A percentile compares a stretch with the other conserved stretches of the same genome.
These are phyloP conservation scores for Alternaria brassicicola DNA, from an alignment of 2,329 filamentous ascomycete genomes.

Conservation along the genomic window DNA sequence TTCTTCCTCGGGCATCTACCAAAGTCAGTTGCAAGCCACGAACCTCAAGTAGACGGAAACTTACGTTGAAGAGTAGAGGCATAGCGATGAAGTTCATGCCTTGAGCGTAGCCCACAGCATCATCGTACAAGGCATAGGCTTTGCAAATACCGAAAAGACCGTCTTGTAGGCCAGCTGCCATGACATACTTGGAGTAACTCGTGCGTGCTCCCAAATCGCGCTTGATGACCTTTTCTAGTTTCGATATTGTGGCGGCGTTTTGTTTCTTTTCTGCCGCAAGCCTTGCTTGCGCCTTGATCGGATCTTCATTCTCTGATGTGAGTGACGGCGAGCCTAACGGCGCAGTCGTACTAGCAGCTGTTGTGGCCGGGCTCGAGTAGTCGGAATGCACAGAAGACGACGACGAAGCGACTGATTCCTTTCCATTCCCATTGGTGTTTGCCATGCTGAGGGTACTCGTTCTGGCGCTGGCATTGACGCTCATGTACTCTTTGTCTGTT, in stretches of 20 bases:
- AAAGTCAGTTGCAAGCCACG: constrained; percentile 69
- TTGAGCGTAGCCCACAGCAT: constrained; percentile 93
- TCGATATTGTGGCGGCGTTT: constrained; percentile 73
- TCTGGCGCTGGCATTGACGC: constrained; percentile 26
- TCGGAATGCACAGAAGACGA: constrained; percentile 85
- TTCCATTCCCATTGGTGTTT: constrained; percentile 58
- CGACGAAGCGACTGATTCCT: constrained; percentile 74
- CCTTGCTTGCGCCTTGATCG: constrained; percentile 68
- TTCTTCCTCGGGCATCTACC: constrained; percentile 91
- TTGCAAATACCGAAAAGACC: constrained; percentile 95
- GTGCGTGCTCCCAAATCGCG: constrained; percentile 90
- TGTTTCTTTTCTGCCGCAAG: constrained; percentile 73
- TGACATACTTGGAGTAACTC: constrained; percentile 95
- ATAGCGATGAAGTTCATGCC: constrained; percentile 99
- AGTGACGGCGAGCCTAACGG: constrained; percentile 57
- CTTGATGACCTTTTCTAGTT: constrained; percentile 89
- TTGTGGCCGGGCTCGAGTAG: constrained; percentile 66
- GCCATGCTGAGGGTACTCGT: constrained; percentile 55
- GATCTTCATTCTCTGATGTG: constrained; percentile 65
- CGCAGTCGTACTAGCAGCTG: constrained; percentile 51
- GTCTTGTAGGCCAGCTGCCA: constrained; percentile 88
- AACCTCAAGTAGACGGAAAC: constrained; percentile 33
- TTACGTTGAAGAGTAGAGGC: constrained; percentile 91
- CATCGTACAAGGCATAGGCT: constrained; percentile 94
- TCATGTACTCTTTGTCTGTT: constrained; percentile 71